These are phyloP conservation scores for Geranium incanum DNA, from an alignment of 441 rosid species.

Conservation along the genomic window DNA sequence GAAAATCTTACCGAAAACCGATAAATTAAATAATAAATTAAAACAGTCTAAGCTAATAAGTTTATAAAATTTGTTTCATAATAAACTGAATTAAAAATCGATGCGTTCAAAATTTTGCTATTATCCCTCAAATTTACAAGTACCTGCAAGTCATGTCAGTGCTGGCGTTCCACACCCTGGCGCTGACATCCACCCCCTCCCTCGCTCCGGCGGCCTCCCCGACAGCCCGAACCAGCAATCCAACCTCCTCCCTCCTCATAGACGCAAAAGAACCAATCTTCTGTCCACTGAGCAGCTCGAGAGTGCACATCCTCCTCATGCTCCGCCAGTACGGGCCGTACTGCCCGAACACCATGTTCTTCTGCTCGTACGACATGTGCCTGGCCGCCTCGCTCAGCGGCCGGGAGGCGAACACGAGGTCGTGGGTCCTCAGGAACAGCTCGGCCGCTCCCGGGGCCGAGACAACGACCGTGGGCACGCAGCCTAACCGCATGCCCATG, in stretches of 20 bases:
- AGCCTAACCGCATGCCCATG: conserved; percentile 34
- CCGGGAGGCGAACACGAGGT: conserved; percentile 36
- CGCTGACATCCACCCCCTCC: conserved; percentile 28
- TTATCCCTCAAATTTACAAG: too few species aligned
- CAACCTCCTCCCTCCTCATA: conserved; percentile 35
- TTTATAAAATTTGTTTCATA: too few species aligned
- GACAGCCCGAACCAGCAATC: conserved; percentile 19
- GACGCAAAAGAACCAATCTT: conserved; percentile 28
- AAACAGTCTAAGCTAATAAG: too few species aligned
- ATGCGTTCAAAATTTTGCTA: too few species aligned
- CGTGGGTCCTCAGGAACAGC: conserved; percentile 35
- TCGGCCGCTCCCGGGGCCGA: conserved; percentile 42
- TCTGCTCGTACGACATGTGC: conserved; percentile 27
- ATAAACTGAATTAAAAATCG: too few species aligned
- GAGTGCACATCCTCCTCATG: conserved; percentile 37
- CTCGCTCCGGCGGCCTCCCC: conserved; percentile 16
- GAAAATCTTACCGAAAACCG: too few species aligned
- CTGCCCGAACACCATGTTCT: conserved; percentile 21
- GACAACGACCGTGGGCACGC: conserved; percentile 27
- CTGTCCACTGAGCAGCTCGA: conserved; percentile 29
- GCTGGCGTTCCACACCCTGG: conserved; percentile 23
- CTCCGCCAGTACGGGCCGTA: conserved; percentile 46
- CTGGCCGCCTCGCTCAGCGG: conserved; percentile 27
- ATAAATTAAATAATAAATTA: too few species aligned
- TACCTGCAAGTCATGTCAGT: conserved; percentile 31